These are phyloP conservation scores for Coniophora puteana DNA, from an alignment of 1,284 basidiomycete species.

Conservation along the genomic window DNA sequence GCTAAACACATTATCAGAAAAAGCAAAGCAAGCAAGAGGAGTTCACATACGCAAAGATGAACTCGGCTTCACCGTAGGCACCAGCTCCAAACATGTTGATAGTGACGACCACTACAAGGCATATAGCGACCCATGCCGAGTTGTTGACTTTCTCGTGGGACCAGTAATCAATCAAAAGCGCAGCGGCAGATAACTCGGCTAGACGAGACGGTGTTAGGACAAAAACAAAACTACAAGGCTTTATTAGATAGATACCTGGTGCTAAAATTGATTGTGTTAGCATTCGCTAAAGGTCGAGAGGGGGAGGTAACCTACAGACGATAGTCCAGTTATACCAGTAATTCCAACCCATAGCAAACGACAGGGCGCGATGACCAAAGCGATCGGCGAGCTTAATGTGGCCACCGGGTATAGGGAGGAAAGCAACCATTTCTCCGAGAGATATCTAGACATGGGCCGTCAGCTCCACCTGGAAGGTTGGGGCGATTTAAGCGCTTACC, in stretches of 20 bases:
- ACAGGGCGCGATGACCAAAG: slow-evolving; percentile 78
- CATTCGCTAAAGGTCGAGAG: background rate
- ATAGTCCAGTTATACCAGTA: slow-evolving; percentile 75
- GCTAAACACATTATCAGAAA: slow-evolving; percentile 21
- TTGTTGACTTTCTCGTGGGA: slow-evolving; percentile 47
- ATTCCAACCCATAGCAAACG: slow-evolving; percentile 83
- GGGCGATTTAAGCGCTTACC: slow-evolving; percentile 17
- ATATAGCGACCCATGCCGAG: slow-evolving; percentile 75
- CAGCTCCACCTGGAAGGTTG: background rate
- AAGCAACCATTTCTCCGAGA: slow-evolving; percentile 63
- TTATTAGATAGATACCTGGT: slow-evolving; percentile 15
- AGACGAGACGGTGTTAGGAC: background rate
- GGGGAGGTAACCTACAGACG: slow-evolving; percentile 64
- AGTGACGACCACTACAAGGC: slow-evolving; percentile 63
- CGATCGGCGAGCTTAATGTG: slow-evolving; percentile 79
- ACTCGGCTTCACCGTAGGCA: slow-evolving; percentile 72
- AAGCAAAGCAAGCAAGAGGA: background rate
- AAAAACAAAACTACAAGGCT: background rate
- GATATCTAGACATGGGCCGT: slow-evolving; percentile 33
- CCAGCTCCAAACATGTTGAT: slow-evolving; percentile 82
- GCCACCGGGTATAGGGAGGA: slow-evolving; percentile 66
- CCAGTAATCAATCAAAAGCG: slow-evolving; percentile 81
- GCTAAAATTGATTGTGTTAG: background rate
- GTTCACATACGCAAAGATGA: slow-evolving; percentile 54
- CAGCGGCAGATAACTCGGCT: slow-evolving; percentile 60